These are phyloP conservation scores for Lycium ferocissimum DNA, from an alignment of 257 asterid genomes.

Conservation along the genomic window DNA sequence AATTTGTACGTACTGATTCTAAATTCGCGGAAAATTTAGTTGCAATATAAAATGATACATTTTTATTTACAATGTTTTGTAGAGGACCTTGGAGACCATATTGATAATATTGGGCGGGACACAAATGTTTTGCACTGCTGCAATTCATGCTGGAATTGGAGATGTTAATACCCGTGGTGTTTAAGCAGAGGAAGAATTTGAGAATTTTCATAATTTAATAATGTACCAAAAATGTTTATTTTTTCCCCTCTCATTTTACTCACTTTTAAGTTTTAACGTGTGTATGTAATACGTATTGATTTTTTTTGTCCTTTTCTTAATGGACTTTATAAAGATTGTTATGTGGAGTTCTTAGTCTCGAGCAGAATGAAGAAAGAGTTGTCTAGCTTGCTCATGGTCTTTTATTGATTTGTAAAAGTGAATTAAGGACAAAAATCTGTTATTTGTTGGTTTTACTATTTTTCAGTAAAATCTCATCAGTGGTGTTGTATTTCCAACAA, in stretches of 20 bases:
- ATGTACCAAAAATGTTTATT: background rate
- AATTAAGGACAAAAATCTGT: too few species aligned
- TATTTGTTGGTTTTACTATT: too few species aligned
- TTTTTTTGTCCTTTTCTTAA: background rate
- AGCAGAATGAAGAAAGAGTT: background rate
- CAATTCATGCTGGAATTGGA: constrained; percentile 63
- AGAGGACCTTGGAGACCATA: constrained; percentile 81
- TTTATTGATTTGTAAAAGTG: background rate
- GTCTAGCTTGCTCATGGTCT: background rate
- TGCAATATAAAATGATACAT: background rate
- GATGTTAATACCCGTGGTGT: constrained; percentile 29
- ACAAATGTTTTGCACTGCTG: constrained; percentile 70
- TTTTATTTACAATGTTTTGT: constrained; percentile 19
- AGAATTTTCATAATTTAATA: constrained; percentile 25
- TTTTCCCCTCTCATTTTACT: background rate
- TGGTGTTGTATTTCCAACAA: too few species aligned
- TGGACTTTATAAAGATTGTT: constrained; percentile 13
- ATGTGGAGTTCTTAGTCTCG: background rate
- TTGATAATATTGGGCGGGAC: constrained; percentile 77
- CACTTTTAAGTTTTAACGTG: constrained; percentile 1
- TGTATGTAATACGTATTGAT: background rate
- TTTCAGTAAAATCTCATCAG: too few species aligned
- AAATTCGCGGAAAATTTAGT: background rate
- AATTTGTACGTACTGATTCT: background rate
- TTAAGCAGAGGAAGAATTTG: constrained; percentile 27